These are phyloP conservation scores for Dalbergia cochinchinensis DNA, from an alignment of 306 rosid genomes.

Conservation along the genomic window DNA sequence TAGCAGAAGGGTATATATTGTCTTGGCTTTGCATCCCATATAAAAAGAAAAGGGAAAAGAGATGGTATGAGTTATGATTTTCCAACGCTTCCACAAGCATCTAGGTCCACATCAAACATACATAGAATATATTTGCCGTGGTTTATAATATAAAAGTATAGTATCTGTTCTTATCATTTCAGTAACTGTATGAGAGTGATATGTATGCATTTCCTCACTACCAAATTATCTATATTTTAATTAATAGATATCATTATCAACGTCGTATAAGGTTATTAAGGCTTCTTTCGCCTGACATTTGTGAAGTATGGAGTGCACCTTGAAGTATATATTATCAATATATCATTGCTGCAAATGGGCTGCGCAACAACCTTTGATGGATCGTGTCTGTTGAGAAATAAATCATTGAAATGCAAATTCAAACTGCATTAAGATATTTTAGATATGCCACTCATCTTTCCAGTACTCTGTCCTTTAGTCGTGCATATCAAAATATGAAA, in stretches of 20 bases:
- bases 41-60: conserved; percentile 37
- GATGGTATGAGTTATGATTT: conserved; percentile 47
- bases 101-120: conserved; percentile 59
- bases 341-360: conserved; percentile 7
- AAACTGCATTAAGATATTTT: neutral
- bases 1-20: conserved; percentile 47
- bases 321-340: conserved; percentile 25
- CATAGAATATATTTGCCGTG: conserved; percentile 48
- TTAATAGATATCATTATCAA: conserved; percentile 45
- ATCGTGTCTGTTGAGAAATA: neutral
- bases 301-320: conserved; percentile 38
- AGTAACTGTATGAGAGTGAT: conserved; percentile 47
- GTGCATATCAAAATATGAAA: neutral
- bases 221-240: conserved; percentile 38
- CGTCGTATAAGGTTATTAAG: conserved; percentile 38
- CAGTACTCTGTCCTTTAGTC: neutral
- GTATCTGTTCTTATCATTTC: conserved; percentile 47
- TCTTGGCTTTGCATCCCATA: conserved; percentile 57
- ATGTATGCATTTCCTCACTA: conserved; percentile 37
- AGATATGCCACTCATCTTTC: conserved; percentile 1
- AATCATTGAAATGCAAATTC: conserved; percentile 21
- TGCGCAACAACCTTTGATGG: neutral
- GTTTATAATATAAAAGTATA: conserved; percentile 39
- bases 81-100: conserved; percentile 53
- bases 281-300: conserved; percentile 42